phyloP scores from a whole-genome alignment of 331 rosid genomes.

The Malus hybrid region DNA sequence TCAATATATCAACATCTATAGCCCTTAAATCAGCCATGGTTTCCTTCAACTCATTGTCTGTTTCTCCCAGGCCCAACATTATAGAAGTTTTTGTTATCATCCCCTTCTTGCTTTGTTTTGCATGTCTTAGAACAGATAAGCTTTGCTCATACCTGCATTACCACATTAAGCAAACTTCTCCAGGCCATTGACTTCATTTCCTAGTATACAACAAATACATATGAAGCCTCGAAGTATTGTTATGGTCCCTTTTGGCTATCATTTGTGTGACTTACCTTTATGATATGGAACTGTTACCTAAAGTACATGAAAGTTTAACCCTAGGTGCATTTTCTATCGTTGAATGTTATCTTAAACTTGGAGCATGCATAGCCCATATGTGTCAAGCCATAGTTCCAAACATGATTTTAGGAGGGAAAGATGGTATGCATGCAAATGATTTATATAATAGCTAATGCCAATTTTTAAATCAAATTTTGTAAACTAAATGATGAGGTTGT shows the following conservation, averaged over 20 bases:
- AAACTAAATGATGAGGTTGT: no score
- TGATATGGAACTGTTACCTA: neutral
- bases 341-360: neutral
- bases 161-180: conserved; percentile 15
- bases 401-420: neutral
- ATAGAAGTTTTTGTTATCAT: conserved; percentile 91
- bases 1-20: conserved; percentile 81
- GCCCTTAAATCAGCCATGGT: conserved; percentile 71
- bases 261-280: neutral
- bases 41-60: conserved; percentile 82
- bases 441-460: no score
- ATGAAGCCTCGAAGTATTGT: conserved; percentile 67
- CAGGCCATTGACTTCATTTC: conserved; percentile 72
- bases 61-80: conserved; percentile 96
- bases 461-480: no score
- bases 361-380: neutral
- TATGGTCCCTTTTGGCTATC: conserved; percentile 7
- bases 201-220: conserved; percentile 82
- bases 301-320: neutral
- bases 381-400: neutral
- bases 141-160: conserved; percentile 80
- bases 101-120: conserved; percentile 66
- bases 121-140: conserved; percentile 71
- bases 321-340: no score
- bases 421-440: neutral